Evolutionary conservation across 2,329 filamentous ascomycete genomes (phyloP).

Genomic region (Ophidiomyces ophidiicola): DNA sequence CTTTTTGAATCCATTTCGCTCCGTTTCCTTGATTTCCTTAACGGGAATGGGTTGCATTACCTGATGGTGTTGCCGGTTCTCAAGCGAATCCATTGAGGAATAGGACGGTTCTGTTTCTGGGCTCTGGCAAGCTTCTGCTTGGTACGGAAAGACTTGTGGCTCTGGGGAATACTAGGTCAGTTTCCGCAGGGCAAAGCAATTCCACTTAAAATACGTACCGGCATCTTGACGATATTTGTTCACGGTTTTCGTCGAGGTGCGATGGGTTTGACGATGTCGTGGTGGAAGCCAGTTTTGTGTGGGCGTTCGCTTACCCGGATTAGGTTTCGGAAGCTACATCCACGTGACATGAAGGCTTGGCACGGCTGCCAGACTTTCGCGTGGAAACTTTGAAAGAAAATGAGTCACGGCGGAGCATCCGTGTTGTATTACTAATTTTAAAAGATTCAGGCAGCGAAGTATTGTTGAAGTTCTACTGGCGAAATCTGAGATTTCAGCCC

Average conservation of each 20-base stretch:
- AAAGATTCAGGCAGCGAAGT: too few species aligned
- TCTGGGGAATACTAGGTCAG: conserved; percentile 43
- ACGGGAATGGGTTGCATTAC: conserved; percentile 45
- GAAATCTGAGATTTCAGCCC: too few species aligned
- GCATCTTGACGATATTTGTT: conserved; percentile 40
- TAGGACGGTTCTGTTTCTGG: conserved; percentile 99
- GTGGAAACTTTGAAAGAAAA: too few species aligned
- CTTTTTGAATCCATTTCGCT: neutral
- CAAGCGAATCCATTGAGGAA: conserved; percentile 99
- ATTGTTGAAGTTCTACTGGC: too few species aligned
- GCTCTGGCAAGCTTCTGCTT: conserved; percentile 99
- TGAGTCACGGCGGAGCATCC: too few species aligned
- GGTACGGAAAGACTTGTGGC: conserved; percentile 99
- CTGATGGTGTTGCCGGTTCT: conserved; percentile 98
- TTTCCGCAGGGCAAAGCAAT: conserved; percentile 12
- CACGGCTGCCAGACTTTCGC: too few species aligned
- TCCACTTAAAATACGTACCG: conserved; percentile 33
- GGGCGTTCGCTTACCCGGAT: conserved; percentile 23
- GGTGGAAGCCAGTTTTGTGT: conserved; percentile 27
- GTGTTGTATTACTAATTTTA: too few species aligned
- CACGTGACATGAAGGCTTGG: too few species aligned
- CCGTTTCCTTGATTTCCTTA: neutral
- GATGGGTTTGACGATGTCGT: conserved; percentile 12
- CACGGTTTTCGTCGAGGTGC: conserved; percentile 16
- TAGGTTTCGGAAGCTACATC: too few species aligned